Evolutionary conservation across 164 flowering plant genomes (phyloP).

Genomic region (Platanus orientalis): DNA sequence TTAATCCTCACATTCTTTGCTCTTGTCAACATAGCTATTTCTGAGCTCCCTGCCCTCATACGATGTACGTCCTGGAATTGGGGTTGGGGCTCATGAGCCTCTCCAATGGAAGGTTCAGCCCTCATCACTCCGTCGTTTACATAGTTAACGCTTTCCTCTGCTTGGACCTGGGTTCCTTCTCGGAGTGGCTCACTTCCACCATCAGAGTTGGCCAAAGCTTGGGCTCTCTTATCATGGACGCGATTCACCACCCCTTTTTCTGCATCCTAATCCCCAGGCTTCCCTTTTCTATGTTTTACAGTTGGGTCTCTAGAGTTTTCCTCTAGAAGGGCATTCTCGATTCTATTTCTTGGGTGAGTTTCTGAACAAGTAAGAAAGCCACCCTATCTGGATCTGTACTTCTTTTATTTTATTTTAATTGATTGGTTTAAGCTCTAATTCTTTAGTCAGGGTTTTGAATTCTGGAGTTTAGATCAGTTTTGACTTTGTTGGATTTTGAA

Average conservation of each 20-base stretch:
- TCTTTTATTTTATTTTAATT: not conserved
- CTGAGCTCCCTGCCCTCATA: constrained; percentile 94
- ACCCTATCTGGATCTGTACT: too few species aligned
- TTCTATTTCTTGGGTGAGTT: constrained; percentile 66
- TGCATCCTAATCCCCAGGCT: constrained; percentile 60
- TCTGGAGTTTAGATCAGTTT: not conserved
- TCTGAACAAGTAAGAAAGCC: not conserved
- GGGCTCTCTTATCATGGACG: constrained; percentile 44
- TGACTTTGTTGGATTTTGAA: too few species aligned
- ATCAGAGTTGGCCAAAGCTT: constrained; percentile 32
- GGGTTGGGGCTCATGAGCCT: constrained; percentile 54
- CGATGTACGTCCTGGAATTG: constrained; percentile 68
- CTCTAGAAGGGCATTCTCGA: constrained; percentile 54
- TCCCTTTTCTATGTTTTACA: constrained; percentile 72
- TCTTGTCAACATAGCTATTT: constrained; percentile 63
- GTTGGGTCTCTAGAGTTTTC: constrained; percentile 46
- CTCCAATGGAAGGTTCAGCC: constrained; percentile 57
- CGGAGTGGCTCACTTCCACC: constrained; percentile 71
- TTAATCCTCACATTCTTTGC: constrained; percentile 89
- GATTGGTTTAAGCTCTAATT: not conserved
- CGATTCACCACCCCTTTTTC: constrained; percentile 73
- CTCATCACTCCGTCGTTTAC: constrained; percentile 81
- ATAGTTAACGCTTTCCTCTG: constrained; percentile 87
- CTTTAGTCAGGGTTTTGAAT: not conserved
- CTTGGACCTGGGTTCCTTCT: constrained; percentile 88